These are phyloP conservation scores for Pseudopithomyces chartarum DNA, from an alignment of 2,329 filamentous ascomycete species.

Conservation along the genomic window DNA sequence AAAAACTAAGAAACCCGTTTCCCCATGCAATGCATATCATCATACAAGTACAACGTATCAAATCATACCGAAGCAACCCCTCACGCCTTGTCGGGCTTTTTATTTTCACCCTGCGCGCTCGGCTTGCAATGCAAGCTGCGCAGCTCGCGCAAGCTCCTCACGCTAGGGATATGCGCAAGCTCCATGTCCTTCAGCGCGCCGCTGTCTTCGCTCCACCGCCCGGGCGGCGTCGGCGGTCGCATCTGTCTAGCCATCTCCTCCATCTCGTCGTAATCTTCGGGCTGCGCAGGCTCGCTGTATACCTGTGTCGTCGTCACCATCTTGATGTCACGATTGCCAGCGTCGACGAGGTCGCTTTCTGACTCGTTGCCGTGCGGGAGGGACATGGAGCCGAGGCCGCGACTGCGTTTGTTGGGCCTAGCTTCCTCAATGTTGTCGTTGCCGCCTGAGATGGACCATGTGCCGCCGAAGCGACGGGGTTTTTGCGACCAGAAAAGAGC, in stretches of 20 bases:
- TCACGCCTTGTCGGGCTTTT: not conserved
- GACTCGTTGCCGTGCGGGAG: constrained; percentile 23
- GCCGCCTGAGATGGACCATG: constrained; percentile 49
- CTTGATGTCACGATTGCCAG: constrained; percentile 38
- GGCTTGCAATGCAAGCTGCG: not conserved
- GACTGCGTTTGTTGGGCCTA: constrained; percentile 9
- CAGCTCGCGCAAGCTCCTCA: not conserved
- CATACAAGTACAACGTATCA: not conserved
- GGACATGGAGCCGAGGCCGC: constrained; percentile 22
- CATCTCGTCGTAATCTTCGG: constrained; percentile 41
- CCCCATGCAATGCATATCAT: not conserved
- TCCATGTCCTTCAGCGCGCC: constrained; percentile 19
- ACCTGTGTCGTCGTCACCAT: constrained; percentile 42
- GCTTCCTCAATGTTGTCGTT: constrained; percentile 6
- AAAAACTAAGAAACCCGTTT: not conserved
- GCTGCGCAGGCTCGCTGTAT: constrained; percentile 36
- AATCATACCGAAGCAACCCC: not conserved
- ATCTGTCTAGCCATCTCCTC: constrained; percentile 27
- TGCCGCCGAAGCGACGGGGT: constrained; percentile 50
- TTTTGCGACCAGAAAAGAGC: constrained; percentile 38
- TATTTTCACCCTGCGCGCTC: not conserved
- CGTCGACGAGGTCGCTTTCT: constrained; percentile 31
- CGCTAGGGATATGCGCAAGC: constrained; percentile 20
- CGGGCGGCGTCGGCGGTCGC: constrained; percentile 32
- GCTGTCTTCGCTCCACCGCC: constrained; percentile 42